A percentile compares a stretch with the other conserved stretches of the same genome.
phyloP scores from a whole-genome alignment of 805 yeast genomes.

The Metschnikowia shivogae region DNA sequence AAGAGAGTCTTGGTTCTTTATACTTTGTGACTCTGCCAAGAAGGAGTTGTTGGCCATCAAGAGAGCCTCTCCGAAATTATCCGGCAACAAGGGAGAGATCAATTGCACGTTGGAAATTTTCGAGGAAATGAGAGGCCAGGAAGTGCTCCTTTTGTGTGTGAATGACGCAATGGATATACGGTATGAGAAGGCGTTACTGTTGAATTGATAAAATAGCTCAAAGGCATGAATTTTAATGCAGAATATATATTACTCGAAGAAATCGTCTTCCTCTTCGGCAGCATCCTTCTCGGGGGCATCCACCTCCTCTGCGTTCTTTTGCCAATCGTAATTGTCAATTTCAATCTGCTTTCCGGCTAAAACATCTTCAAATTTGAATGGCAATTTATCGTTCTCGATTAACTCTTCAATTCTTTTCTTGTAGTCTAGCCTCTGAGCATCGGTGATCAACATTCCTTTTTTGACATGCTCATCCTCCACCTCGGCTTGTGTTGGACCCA shows the following conservation, averaged over 20 bases:
- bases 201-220: constrained; percentile 1
- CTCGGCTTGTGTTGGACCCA: constrained; percentile 23
- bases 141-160: constrained; percentile 46
- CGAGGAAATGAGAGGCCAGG: constrained; percentile 43
- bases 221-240: not conserved
- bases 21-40: constrained; percentile 47
- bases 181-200: constrained; percentile 28
- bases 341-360: constrained; percentile 35
- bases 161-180: constrained; percentile 64
- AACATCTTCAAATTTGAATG: constrained; percentile 47
- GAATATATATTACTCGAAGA: constrained; percentile 22
- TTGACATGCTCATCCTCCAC: constrained; percentile 34
- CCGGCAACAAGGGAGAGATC: constrained; percentile 36
- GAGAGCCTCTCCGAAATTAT: constrained; percentile 62
- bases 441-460: constrained; percentile 41
- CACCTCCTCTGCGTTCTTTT: constrained; percentile 25
- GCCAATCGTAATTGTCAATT: constrained; percentile 19
- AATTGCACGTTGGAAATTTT: constrained; percentile 48
- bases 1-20: constrained; percentile 88
- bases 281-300: constrained; percentile 42
- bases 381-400: constrained; percentile 51
- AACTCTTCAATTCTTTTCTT: constrained; percentile 47
- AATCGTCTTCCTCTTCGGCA: constrained; percentile 25
- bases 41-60: constrained; percentile 62
- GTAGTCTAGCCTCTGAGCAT: constrained; percentile 41